A percentile compares a stretch with the other conserved stretches of the same genome.
phyloP scores from a whole-genome alignment of 441 rosid species.

The Capsella rubella region DNA sequence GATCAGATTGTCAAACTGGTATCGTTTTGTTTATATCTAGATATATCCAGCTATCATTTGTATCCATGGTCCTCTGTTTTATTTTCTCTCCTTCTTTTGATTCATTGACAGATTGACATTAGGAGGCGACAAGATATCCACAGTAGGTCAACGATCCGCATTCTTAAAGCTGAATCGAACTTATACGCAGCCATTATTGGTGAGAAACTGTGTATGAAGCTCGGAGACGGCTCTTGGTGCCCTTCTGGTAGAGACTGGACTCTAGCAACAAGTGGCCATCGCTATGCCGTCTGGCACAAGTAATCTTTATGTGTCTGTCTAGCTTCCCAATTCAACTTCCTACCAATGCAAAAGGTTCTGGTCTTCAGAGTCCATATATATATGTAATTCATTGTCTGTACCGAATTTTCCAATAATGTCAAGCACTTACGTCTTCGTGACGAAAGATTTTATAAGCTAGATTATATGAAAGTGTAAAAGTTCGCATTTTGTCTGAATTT shows the following conservation, averaged over 20 bases:
- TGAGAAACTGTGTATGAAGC: conserved; percentile 81
- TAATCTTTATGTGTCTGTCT: conserved; percentile 21
- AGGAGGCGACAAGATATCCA: conserved; percentile 71
- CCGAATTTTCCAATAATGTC: conserved; percentile 18
- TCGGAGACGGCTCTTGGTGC: conserved; percentile 92
- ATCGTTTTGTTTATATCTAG: conserved; percentile 18
- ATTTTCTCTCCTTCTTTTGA: not conserved
- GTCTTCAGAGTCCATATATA: not conserved
- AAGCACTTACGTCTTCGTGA: conserved; percentile 32
- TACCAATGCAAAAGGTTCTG: not conserved
- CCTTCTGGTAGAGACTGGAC: conserved; percentile 85
- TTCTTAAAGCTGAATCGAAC: conserved; percentile 71
- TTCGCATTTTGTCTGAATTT: not conserved
- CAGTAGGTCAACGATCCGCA: conserved; percentile 69
- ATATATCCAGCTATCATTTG: conserved; percentile 1
- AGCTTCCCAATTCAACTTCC: not conserved
- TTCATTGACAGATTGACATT: conserved; percentile 61
- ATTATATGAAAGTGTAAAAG: not conserved
- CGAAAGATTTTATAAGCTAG: not conserved
- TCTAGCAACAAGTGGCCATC: conserved; percentile 70
- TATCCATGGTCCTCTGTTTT: not conserved
- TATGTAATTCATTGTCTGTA: not conserved
- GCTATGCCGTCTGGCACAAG: conserved; percentile 89
- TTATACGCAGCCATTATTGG: conserved; percentile 78
- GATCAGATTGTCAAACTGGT: conserved; percentile 87